Evolutionary conservation across 2,329 filamentous ascomycete genomes (phyloP), one percentile per base, ranked within the genome.

Genomic region (Xylaria digitata): DNA sequence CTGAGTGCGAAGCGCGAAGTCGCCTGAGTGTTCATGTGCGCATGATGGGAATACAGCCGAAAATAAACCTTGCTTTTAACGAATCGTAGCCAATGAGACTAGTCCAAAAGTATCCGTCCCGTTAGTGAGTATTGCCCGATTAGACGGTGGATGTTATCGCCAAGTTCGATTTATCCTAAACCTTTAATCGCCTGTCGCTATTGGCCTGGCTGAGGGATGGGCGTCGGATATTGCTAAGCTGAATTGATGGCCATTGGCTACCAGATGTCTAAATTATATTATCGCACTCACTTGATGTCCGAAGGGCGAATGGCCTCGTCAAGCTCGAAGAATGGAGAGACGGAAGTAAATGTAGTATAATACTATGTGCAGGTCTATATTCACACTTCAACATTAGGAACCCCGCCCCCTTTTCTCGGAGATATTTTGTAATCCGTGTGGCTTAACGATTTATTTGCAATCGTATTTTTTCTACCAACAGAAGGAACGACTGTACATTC

Each of bases 211-310:
- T 50, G 15, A 8, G 8, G 30, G 48, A 30, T 8, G 23, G 23
- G 48, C 48, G 17, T 11, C 15, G 42, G 53, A 23, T 6, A 21
- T 63, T 46, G 42, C 15, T 15, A 15, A n/a, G 37, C 6, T 34
- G 32, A 8, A 63, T 60, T 17, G 34, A 59, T 49, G 23, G 6
- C 17, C 4, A 26, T 62, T 23, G 9, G 19, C 8, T 21, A 19
- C 32, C 23, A 54, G 21, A 17, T 5, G 15, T 13, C 15, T 1
- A 11, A 45, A 8, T 6, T 46, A 30, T 15, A 49, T 42, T 48
- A 8, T 66, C 64, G 64, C 60, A 63, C 59, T 66, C 23, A n/a
- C 6, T 42, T 21, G 54, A 63, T 59, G 49, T 59, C 64, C 64
- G 64, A 66, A 54, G 49, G 2, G 30, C 40, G 58, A 6, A 21